Evolutionary conservation across 1,139 yeast species (phyloP).

Genomic region (Kodamaea arcana): DNA sequence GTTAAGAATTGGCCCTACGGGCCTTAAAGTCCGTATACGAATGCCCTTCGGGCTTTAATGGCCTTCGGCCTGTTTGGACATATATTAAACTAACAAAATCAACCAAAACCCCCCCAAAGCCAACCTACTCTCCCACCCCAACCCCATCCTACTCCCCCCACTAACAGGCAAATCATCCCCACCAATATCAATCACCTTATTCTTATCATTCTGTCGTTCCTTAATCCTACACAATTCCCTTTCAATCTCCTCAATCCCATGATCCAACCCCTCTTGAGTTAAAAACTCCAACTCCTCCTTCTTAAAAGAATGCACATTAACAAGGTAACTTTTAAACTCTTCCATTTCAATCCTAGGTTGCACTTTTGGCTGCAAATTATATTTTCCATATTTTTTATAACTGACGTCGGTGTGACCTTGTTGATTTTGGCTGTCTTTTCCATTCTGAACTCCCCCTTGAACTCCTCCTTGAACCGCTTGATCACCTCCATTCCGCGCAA

Average conservation of each 20-base stretch:
- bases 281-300: constrained; percentile 27
- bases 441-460: no score
- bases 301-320: constrained; percentile 29
- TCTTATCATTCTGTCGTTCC: constrained; percentile 12
- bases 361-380: neutral
- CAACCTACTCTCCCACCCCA: neutral
- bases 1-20: no score
- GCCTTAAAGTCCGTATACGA: neutral
- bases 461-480: no score
- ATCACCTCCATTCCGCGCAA: constrained; percentile 9
- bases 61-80: no score
- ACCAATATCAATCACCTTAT: constrained; percentile 28
- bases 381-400: constrained; percentile 11
- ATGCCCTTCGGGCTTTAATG: neutral
- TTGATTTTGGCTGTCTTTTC: no score
- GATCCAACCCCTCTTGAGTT: constrained; percentile 23
- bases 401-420: constrained; percentile 10
- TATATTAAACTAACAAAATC: no score
- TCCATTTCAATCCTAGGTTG: constrained; percentile 18
- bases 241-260: constrained; percentile 38
- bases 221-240: constrained; percentile 29
- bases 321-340: constrained; percentile 27
- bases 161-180: constrained; percentile 20
- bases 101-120: neutral
- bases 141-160: neutral